Conservation (phyloP, 148 eudicot genomes). For the Spergularia bocconei region DNA sequence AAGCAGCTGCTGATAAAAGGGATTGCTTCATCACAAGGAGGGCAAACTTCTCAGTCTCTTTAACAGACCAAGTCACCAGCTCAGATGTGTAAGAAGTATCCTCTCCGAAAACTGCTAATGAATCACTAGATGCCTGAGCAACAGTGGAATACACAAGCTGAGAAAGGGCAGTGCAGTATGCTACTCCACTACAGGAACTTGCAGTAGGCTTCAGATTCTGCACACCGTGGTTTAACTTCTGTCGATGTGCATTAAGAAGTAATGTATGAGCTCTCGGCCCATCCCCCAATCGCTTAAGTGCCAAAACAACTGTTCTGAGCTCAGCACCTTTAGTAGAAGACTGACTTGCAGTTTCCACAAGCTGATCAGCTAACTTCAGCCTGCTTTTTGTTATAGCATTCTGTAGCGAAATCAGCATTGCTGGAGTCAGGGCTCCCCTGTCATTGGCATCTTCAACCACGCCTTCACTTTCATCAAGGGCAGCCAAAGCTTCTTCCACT, state of each 20-base stretch:
- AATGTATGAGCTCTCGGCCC: conserved; percentile 79
- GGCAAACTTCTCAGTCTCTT: conserved; percentile 54
- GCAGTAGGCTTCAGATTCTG: conserved; percentile 45
- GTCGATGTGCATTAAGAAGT: conserved; percentile 64
- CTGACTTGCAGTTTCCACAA: conserved; percentile 65
- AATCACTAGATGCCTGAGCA: conserved; percentile 82
- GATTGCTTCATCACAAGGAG: conserved; percentile 52
- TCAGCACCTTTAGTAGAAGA: conserved; percentile 71
- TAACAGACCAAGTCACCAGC: conserved; percentile 85
- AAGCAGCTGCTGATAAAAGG: conserved; percentile 59
- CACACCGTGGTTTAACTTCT: conserved; percentile 42
- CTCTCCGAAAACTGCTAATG: conserved; percentile 67
- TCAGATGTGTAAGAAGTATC: conserved; percentile 75
- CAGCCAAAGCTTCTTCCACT: conserved; percentile 63
- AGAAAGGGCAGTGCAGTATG: conserved; percentile 51
- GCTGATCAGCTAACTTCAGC: conserved; percentile 66
- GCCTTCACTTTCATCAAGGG: conserved; percentile 65
- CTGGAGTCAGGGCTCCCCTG: conserved; percentile 33
- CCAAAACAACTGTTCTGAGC: conserved; percentile 61
- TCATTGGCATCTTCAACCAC: conserved; percentile 40
- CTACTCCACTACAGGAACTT: conserved; percentile 37
- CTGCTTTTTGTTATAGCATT: conserved; percentile 53
- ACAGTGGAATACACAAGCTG: conserved; percentile 74
- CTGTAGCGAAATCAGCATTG: conserved; percentile 42
- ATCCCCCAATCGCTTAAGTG: conserved; percentile 77